Base-by-base conservation (phyloP, 768 basidiomycete genomes). In the Phylloporus sp. region DNA sequence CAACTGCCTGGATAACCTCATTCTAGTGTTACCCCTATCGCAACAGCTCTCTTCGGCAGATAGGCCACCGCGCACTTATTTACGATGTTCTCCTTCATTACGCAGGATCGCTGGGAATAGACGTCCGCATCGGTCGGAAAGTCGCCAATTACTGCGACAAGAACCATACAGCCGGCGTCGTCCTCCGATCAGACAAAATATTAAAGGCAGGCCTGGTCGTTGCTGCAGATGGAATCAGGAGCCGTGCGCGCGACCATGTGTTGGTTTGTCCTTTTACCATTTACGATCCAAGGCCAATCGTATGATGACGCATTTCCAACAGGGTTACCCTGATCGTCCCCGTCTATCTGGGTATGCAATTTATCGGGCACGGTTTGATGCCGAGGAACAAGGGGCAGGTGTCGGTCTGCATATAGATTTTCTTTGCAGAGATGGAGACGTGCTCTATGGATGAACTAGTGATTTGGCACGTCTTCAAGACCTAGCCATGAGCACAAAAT, bases 321-420 rank as follows among this genome's bases (percentile, higher is more conserved):
- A 66, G 62, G 62, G 57, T 10, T 55, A 55, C 35, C 18, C 45
- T 17, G 64, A 68, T 40, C 61, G 48, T 26, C 60, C 59, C 1
- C 53, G 48, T 41, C 35, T 62, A 20, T 64, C 62, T 10, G 58
- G 62, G 10, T 64, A 62, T 33, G 64, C 60, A 6, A 55, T 66
- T 28, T 64, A 56, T 40, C 58, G 59, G 14, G 58, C 64, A 9
- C 63, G 59, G 56, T 68, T 64, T 32, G 51, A 58, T 20, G 54
- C 60, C 22, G 37, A 50, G 24, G 57, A 59, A 36, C 48, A 41
- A 27, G 60, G 59, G 13, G 43, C 58, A 17, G 58, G 54, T 29
- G 45, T 38, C 27, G 57, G 66, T 48, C 61, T 59, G 3, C 46
- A 36, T 14, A 63, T 57, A 3, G 34, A 42, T 35, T 64, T 55